phyloP scores from a whole-genome alignment of 306 rosid species.

The apple (Malus domestica) region DNA sequence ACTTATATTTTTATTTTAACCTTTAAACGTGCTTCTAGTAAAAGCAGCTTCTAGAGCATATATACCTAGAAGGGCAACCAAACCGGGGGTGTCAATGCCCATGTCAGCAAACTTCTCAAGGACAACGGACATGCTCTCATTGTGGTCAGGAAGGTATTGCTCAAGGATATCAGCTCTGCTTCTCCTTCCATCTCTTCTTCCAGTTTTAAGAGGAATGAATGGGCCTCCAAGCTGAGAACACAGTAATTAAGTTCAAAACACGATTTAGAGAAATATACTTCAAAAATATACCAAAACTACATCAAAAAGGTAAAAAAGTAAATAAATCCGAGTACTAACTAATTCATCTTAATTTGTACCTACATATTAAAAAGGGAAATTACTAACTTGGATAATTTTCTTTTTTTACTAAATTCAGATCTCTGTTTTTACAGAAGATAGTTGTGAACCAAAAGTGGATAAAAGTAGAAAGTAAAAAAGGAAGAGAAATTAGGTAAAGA shows the following conservation, averaged over 20 bases:
- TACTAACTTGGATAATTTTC: too few relatives aligned
- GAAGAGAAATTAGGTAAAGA: background rate
- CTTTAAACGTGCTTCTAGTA: background rate
- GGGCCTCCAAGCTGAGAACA: slow-evolving; percentile 82
- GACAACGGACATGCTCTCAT: slow-evolving; percentile 80
- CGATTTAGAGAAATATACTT: background rate
- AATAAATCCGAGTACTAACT: too few relatives aligned
- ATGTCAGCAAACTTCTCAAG: slow-evolving; percentile 79
- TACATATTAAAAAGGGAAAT: background rate
- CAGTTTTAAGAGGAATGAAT: slow-evolving; percentile 69
- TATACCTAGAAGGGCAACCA: slow-evolving; percentile 84
- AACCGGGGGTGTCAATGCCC: slow-evolving; percentile 82
- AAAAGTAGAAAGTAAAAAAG: too few relatives aligned
- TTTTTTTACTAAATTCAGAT: too few relatives aligned
- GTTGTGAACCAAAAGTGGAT: too few relatives aligned
- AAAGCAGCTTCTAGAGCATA: background rate
- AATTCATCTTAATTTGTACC: background rate
- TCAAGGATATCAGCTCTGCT: slow-evolving; percentile 88
- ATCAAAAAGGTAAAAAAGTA: background rate
- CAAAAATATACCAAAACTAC: background rate
- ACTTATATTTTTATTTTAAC: background rate
- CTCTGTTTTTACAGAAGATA: too few relatives aligned
- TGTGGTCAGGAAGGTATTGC: slow-evolving; percentile 89
- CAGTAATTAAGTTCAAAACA: background rate
- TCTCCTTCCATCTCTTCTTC: slow-evolving; percentile 95